Percentiles rank a stretch among this genome's conserved stretches.
phyloP scores from a whole-genome alignment of 805 yeast genomes.

The Kodamaea restingae region DNA sequence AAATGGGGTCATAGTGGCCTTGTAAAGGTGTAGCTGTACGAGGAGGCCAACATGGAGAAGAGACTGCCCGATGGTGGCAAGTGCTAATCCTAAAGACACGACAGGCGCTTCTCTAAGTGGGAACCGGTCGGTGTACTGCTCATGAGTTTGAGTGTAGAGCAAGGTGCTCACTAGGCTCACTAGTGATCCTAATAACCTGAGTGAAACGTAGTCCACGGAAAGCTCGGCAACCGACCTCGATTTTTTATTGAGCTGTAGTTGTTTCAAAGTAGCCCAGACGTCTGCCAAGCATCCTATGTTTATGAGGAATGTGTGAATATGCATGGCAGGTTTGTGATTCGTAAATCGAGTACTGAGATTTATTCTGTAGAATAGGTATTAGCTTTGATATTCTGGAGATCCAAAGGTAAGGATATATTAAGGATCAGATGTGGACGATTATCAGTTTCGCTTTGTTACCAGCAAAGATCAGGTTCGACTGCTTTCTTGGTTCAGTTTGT shows the following conservation, averaged over 20 bases:
- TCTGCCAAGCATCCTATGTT: neutral
- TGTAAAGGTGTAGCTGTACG: conserved; percentile 21
- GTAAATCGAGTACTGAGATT: too few relatives aligned
- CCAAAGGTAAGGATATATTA: too few relatives aligned
- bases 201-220: conserved; percentile 8
- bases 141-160: conserved; percentile 5
- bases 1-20: conserved; percentile 27
- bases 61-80: conserved; percentile 15
- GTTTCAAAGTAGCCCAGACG: neutral
- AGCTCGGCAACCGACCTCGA: conserved; percentile 5
- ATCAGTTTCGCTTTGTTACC: too few relatives aligned
- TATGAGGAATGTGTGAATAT: neutral
- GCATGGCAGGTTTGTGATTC: neutral
- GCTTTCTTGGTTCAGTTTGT: too few relatives aligned
- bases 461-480: too few relatives aligned
- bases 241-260: conserved; percentile 6
- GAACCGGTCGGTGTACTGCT: conserved; percentile 21
- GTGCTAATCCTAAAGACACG: conserved; percentile 16
- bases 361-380: too few relatives aligned
- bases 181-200: neutral
- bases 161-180: neutral
- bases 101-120: conserved; percentile 28
- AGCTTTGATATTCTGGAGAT: too few relatives aligned
- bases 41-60: conserved; percentile 15
- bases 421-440: too few relatives aligned